Evolutionary conservation across 164 flowering plant genomes (phyloP).

Genomic region (Umbilicus rupestris): DNA sequence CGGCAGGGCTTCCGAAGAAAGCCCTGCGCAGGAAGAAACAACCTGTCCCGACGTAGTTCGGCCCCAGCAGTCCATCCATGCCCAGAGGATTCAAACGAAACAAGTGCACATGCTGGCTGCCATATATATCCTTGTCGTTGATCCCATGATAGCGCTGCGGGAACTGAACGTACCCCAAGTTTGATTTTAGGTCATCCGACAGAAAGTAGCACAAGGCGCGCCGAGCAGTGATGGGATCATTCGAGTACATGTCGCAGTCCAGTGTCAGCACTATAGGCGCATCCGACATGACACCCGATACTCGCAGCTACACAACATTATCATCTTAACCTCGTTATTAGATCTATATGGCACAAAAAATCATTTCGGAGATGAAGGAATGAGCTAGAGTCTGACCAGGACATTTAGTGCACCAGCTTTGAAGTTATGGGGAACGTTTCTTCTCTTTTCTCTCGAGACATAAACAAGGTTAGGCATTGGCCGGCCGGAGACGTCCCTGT

Average conservation of each 20-base stretch:
- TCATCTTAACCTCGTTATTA: too few species aligned
- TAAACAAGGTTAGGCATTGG: conserved; percentile 67
- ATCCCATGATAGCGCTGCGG: conserved; percentile 43
- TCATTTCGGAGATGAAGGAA: too few species aligned
- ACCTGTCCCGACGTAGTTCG: conserved; percentile 49
- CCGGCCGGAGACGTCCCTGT: conserved; percentile 35
- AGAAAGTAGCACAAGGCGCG: conserved; percentile 43
- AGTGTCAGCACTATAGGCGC: conserved; percentile 52
- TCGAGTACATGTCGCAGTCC: conserved; percentile 58
- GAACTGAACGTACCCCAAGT: conserved; percentile 47
- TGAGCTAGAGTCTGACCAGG: conserved; percentile 40
- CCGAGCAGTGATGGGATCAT: conserved; percentile 43
- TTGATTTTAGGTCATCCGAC: conserved; percentile 21
- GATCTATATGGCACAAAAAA: too few species aligned
- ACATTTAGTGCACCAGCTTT: conserved; percentile 93
- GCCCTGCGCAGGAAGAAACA: conserved; percentile 42
- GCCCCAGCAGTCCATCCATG: conserved; percentile 47
- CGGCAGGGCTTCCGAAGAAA: conserved; percentile 42
- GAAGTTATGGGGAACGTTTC: conserved; percentile 42
- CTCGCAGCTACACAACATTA: conserved; percentile 56
- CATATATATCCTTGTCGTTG: conserved; percentile 41
- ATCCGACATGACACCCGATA: conserved; percentile 50
- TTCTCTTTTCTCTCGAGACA: conserved; percentile 60
- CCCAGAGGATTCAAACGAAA: conserved; percentile 37
- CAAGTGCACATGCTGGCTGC: conserved; percentile 21